These are phyloP conservation scores for Rhytidiadelphus loreus DNA, from an alignment of 225 moss, liverwort and hornwort species.

Conservation along the genomic window DNA sequence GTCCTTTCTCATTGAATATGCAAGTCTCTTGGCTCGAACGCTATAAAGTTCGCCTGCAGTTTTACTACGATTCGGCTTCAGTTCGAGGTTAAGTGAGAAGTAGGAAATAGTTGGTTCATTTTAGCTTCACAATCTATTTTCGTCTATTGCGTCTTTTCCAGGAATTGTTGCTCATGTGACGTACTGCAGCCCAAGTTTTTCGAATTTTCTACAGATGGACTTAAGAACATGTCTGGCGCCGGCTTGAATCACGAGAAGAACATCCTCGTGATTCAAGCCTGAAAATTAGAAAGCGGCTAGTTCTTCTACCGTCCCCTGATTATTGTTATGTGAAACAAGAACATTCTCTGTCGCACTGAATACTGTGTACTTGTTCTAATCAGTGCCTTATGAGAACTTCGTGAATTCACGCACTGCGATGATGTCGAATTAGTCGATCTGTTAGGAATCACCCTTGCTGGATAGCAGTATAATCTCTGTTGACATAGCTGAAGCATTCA, in stretches of 20 bases:
- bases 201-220: neutral
- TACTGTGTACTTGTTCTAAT: neutral
- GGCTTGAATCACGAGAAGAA: neutral
- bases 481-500: neutral
- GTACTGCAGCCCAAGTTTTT: neutral
- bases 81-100: slow-evolving; percentile 1
- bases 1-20: slow-evolving; percentile 47
- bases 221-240: neutral
- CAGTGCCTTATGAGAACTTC: neutral
- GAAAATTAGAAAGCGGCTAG: neutral
- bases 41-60: slow-evolving; percentile 43
- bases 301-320: neutral
- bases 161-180: neutral
- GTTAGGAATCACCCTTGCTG: neutral
- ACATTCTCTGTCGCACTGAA: neutral
- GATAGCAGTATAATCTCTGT: neutral
- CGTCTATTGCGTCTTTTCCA: neutral
- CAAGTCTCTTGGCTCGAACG: slow-evolving; percentile 56
- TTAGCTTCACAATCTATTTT: neutral
- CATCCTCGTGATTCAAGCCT: neutral
- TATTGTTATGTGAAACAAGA: neutral
- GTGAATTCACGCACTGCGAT: neutral
- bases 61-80: slow-evolving; percentile 30
- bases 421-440: neutral
- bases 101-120: neutral